Evolutionary conservation across 352 stramenopile species (phyloP).

Genomic region (Phytophthora pluvialis): DNA sequence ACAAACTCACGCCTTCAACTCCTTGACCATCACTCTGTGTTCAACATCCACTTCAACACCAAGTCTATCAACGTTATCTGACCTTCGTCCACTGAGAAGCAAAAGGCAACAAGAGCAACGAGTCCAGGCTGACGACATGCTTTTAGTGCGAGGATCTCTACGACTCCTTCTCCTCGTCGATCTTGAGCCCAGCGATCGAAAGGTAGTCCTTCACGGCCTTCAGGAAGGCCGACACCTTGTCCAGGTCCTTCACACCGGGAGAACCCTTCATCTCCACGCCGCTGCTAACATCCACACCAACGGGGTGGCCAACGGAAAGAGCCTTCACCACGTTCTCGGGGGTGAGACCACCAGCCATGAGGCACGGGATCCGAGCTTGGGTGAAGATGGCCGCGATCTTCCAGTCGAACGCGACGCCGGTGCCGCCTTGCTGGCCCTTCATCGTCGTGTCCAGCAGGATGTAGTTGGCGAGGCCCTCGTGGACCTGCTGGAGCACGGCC

Average conservation of each 20-base stretch:
- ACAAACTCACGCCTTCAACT: conserved; percentile 30
- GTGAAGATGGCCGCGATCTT: conserved; percentile 92
- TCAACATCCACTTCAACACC: conserved; percentile 15
- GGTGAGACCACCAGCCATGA: conserved; percentile 96
- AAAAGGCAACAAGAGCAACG: conserved; percentile 7
- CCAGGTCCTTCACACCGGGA: conserved; percentile 69
- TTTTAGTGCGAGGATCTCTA: conserved; percentile 24
- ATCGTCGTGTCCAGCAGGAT: conserved; percentile 97
- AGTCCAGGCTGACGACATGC: conserved; percentile 12
- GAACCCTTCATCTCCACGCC: conserved; percentile 92
- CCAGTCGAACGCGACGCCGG: conserved; percentile 97
- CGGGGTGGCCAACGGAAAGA: conserved; percentile 78
- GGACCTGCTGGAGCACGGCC: conserved; percentile 72
- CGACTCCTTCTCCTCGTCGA: conserved; percentile 62
- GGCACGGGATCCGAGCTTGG: conserved; percentile 91
- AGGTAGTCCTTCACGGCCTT: conserved; percentile 72
- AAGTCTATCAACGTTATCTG: conserved; percentile 29
- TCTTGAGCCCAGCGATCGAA: conserved; percentile 60
- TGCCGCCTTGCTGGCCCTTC: conserved; percentile 93
- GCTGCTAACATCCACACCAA: conserved; percentile 96
- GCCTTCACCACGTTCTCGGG: conserved; percentile 94
- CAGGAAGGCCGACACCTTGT: conserved; percentile 64
- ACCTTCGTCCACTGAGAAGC: neutral
- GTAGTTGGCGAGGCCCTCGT: conserved; percentile 75
- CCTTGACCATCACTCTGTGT: conserved; percentile 24